Evolutionary conservation across 371 early-diverging fungal genomes (phyloP).

Genomic region (Actinomortierella ambigua): DNA sequence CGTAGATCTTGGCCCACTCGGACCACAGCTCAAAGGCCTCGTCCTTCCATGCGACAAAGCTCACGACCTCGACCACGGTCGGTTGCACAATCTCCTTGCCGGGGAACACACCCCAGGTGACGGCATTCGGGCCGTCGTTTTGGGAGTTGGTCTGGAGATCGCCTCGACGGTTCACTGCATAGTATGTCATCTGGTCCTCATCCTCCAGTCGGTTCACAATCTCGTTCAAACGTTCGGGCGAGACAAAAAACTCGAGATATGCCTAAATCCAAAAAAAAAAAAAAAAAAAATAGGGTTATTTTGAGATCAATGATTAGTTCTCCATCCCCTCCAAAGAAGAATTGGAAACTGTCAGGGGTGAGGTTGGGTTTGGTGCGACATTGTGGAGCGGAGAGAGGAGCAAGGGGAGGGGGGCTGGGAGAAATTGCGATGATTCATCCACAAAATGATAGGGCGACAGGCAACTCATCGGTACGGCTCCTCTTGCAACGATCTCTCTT

Average conservation of each 20-base stretch:
- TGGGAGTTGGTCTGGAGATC: constrained; percentile 86
- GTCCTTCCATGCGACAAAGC: constrained; percentile 98
- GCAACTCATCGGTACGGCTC: too few species aligned
- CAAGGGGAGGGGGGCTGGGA: too few species aligned
- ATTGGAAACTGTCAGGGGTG: too few species aligned
- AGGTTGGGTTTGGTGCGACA: too few species aligned
- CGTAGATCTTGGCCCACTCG: constrained; percentile 88
- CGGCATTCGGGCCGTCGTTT: constrained; percentile 89
- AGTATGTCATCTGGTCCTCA: constrained; percentile 82
- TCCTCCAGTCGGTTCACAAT: constrained; percentile 71
- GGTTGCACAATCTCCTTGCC: constrained; percentile 97
- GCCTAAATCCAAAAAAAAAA: constrained; percentile 51
- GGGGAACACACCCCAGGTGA: constrained; percentile 99
- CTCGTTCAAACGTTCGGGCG: constrained; percentile 69
- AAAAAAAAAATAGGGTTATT: constrained; percentile 1
- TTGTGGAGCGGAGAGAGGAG: too few species aligned
- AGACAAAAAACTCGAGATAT: constrained; percentile 95
- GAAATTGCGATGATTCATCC: too few species aligned
- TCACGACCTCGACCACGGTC: constrained; percentile 90
- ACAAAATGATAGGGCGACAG: too few species aligned
- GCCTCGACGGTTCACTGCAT: constrained; percentile 90
- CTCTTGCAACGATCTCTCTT: too few species aligned
- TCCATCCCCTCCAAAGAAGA: too few species aligned
- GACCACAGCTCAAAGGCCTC: constrained; percentile 96
- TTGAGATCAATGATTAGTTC: too few species aligned